A percentile compares a stretch with the other conserved stretches of the same genome.
Evolutionary conservation across 495 filamentous ascomycete species (phyloP).

Genomic region (Barbatosphaeria neglecta): DNA sequence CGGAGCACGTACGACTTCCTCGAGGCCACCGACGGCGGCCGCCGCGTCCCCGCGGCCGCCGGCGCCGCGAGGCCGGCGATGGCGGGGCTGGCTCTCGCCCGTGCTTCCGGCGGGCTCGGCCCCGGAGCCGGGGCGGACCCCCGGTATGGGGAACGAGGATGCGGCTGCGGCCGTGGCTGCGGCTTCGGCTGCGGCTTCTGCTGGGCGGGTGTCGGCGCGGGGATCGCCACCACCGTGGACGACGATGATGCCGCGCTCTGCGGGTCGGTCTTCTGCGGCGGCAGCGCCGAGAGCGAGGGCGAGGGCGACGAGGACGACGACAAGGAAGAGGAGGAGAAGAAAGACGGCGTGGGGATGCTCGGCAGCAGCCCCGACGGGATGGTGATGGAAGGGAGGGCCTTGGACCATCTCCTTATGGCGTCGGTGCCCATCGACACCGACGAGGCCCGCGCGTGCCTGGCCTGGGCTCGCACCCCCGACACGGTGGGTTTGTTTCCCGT

Average conservation of each 20-base stretch:
- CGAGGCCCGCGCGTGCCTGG: slow-evolving; percentile 22
- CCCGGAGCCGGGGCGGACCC: too few relatives aligned
- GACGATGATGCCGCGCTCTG: background rate
- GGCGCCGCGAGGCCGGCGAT: background rate
- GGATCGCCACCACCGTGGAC: background rate
- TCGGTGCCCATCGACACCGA: slow-evolving; percentile 29
- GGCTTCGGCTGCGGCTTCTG: background rate
- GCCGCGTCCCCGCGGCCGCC: slow-evolving; percentile 7
- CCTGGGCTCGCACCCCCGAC: slow-evolving; percentile 22
- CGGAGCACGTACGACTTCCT: slow-evolving; percentile 30
- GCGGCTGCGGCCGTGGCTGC: too few relatives aligned
- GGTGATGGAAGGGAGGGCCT: slow-evolving; percentile 42
- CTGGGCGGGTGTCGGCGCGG: background rate
- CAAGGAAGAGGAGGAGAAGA: slow-evolving; percentile 26
- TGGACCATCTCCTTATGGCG: slow-evolving; percentile 33
- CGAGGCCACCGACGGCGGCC: slow-evolving; percentile 13
- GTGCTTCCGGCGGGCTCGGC: background rate
- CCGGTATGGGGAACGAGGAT: background rate
- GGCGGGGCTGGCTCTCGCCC: too few relatives aligned
- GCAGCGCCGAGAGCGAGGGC: background rate
- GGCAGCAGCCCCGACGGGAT: slow-evolving; percentile 30
- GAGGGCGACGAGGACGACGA: slow-evolving; percentile 7
- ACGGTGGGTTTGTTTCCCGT: slow-evolving; percentile 21
- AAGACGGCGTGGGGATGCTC: slow-evolving; percentile 34
- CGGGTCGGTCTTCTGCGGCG: background rate